phyloP scores from a whole-genome alignment of 495 filamentous ascomycete genomes.

The Lophium mytilinum region DNA sequence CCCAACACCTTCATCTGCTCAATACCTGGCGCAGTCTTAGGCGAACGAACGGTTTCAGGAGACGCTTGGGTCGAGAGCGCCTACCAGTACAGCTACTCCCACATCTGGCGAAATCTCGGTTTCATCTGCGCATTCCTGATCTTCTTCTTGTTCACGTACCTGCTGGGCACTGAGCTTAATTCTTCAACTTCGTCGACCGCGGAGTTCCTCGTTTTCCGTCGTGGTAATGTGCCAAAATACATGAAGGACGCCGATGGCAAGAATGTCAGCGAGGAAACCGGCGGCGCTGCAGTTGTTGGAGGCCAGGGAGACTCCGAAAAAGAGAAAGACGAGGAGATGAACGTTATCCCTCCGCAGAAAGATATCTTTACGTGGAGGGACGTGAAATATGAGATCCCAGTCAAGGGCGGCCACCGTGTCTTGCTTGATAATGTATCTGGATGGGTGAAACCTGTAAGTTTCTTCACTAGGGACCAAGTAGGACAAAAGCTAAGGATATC shows the following conservation, averaged over 20 bases:
- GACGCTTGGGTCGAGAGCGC: constrained; percentile 1
- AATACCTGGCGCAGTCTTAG: not conserved
- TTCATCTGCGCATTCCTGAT: constrained; percentile 11
- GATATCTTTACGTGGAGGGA: constrained; percentile 17
- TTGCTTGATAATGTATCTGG: constrained; percentile 19
- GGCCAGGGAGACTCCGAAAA: constrained; percentile 31
- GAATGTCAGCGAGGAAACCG: not conserved
- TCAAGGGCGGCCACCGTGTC: not conserved
- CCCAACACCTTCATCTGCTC: constrained; percentile 5
- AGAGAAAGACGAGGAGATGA: constrained; percentile 34
- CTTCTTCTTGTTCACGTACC: constrained; percentile 30
- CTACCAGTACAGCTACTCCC: constrained; percentile 3
- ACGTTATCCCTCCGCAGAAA: constrained; percentile 37
- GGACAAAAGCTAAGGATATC: not conserved
- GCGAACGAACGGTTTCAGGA: not conserved
- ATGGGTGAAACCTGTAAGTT: constrained; percentile 21
- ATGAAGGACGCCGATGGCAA: not conserved
- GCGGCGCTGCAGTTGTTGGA: not conserved
- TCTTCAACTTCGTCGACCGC: constrained; percentile 44
- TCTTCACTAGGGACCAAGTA: not conserved
- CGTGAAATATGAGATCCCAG: constrained; percentile 10
- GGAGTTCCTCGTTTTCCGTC: constrained; percentile 46
- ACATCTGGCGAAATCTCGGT: constrained; percentile 17
- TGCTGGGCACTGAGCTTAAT: constrained; percentile 41
- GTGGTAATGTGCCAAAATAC: not conserved